A percentile compares a stretch with the other conserved stretches of the same genome.
Evolutionary conservation across 1,284 basidiomycete genomes (phyloP).

Genomic region (Cutaneotrichosporon spelunceum): DNA sequence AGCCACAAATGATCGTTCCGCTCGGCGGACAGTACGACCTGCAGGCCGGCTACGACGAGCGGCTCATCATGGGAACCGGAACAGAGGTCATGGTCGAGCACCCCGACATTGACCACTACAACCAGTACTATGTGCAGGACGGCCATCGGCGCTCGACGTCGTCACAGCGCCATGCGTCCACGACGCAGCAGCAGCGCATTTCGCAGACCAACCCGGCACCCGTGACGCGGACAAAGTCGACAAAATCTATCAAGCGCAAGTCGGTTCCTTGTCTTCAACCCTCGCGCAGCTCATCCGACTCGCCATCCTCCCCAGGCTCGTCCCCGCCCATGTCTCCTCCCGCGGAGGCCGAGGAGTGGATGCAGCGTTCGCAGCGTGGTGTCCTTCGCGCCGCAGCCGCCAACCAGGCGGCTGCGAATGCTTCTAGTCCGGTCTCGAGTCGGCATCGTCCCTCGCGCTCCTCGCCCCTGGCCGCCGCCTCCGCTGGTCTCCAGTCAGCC

Average conservation of each 20-base stretch:
- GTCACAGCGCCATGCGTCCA: background rate
- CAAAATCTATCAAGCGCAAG: background rate
- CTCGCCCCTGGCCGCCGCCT: conserved; percentile 37
- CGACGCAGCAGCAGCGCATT: background rate
- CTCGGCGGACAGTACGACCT: conserved; percentile 13
- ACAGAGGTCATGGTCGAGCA: background rate
- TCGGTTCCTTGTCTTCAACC: background rate
- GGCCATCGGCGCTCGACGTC: background rate
- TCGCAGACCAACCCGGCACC: background rate
- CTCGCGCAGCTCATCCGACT: background rate
- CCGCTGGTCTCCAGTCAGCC: background rate
- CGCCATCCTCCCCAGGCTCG: conserved; percentile 8
- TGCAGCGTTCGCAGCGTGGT: conserved; percentile 23
- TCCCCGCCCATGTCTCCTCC: conserved; percentile 1
- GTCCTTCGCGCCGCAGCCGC: conserved; percentile 37
- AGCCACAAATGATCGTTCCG: conserved; percentile 12
- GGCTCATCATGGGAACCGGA: background rate
- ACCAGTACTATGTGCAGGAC: background rate
- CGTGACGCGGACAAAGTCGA: background rate
- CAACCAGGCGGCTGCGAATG: conserved; percentile 36
- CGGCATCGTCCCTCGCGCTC: conserved; percentile 47
- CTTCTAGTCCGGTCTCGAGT: conserved; percentile 26
- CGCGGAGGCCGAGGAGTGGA: background rate
- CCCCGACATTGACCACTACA: conserved; percentile 2
- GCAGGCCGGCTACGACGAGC: conserved; percentile 20